phyloP scores from a whole-genome alignment of 331 rosid genomes.

The Malus hybrid region DNA sequence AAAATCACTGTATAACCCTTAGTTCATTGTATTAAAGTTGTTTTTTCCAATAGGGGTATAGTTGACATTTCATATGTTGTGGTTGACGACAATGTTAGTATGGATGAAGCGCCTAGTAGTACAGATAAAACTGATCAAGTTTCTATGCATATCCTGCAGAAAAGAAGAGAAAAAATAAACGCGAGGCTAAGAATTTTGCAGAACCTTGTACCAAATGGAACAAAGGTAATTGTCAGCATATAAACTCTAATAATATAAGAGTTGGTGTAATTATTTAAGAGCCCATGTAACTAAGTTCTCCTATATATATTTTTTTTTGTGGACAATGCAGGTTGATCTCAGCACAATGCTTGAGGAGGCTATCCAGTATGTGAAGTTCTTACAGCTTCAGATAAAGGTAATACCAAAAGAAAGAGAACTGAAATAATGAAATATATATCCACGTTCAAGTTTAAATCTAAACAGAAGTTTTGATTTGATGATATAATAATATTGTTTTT shows the following conservation, averaged over 20 bases:
- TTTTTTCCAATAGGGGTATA: too few species aligned
- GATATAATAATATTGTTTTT: not conserved
- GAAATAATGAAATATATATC: not conserved
- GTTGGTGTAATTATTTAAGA: not conserved
- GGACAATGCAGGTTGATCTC: conserved; percentile 62
- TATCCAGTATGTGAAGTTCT: conserved; percentile 45
- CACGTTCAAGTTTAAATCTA: not conserved
- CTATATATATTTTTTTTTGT: not conserved
- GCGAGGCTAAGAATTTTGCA: conserved; percentile 63
- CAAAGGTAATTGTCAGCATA: conserved; percentile 41
- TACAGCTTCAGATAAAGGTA: conserved; percentile 79
- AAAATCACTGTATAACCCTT: too few species aligned
- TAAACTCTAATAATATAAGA: not conserved
- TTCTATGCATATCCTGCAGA: conserved; percentile 29
- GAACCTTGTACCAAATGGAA: conserved; percentile 84
- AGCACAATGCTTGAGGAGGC: conserved; percentile 98
- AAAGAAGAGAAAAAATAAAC: conserved; percentile 76
- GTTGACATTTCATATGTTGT: too few species aligned
- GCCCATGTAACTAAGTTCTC: not conserved
- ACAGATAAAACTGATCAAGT: not conserved
- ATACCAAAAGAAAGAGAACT: not conserved
- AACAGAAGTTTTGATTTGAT: not conserved
- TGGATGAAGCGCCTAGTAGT: too few species aligned
- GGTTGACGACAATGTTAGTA: too few species aligned
- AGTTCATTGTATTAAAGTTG: too few species aligned